Percentiles rank a stretch among this genome's conserved stretches.
Conservation (phyloP, 1,284 basidiomycete genomes). For the Irpex sp. region DNA sequence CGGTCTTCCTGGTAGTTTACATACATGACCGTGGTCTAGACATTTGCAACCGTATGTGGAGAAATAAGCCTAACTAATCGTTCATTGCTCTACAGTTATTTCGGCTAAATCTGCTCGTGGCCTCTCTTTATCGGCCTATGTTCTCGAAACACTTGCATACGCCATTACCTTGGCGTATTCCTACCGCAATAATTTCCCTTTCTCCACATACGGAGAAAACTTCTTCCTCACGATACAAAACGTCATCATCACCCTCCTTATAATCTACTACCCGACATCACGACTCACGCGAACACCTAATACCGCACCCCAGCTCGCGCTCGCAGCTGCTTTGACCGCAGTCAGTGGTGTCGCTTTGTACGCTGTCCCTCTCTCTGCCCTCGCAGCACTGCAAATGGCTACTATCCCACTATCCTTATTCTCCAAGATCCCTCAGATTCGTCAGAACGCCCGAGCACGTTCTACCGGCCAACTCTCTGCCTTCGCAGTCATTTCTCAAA, state of each 20-base stretch:
- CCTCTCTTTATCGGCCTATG: conserved; percentile 76
- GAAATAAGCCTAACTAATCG: neutral
- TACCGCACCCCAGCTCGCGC: conserved; percentile 19
- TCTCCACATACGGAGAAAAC: conserved; percentile 96
- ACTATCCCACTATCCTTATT: conserved; percentile 84
- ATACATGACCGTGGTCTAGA: neutral
- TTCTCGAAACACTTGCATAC: conserved; percentile 84
- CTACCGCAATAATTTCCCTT: conserved; percentile 79
- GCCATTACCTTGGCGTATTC: conserved; percentile 88
- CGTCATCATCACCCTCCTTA: conserved; percentile 77
- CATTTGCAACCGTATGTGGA: neutral
- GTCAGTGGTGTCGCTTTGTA: conserved; percentile 44
- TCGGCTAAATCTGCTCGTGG: conserved; percentile 75
- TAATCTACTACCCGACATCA: conserved; percentile 56
- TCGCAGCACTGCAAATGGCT: conserved; percentile 68
- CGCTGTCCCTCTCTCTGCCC: conserved; percentile 43
- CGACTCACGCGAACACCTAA: conserved; percentile 15
- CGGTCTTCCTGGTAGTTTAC: neutral
- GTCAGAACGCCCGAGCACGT: conserved; percentile 66
- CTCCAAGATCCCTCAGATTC: conserved; percentile 86
- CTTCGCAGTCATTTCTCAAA: conserved; percentile 81
- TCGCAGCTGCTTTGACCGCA: conserved; percentile 38
- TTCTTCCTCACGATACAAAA: conserved; percentile 86
- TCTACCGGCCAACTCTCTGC: conserved; percentile 90
- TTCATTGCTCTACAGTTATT: conserved; percentile 37